These are phyloP conservation scores for Botrytis paeoniae DNA, from an alignment of 2,329 filamentous ascomycete genomes.

Conservation along the genomic window DNA sequence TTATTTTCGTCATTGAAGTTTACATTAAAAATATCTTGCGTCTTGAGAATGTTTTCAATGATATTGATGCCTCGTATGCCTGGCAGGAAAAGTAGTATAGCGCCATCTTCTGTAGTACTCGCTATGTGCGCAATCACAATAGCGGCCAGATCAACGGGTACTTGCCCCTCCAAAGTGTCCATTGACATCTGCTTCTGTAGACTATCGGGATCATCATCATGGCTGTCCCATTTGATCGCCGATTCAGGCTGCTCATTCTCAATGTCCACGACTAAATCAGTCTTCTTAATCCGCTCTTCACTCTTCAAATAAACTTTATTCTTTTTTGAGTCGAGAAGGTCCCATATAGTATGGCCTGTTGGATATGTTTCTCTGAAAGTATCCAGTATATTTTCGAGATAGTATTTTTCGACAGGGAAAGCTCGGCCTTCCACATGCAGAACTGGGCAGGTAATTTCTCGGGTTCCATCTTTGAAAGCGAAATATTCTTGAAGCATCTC, in stretches of 20 bases:
- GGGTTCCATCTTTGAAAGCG: conserved; percentile 59
- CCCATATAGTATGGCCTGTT: background rate
- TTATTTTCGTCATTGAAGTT: conserved; percentile 64
- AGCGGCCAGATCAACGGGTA: conserved; percentile 63
- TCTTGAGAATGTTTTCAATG: conserved; percentile 64
- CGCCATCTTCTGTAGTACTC: conserved; percentile 73
- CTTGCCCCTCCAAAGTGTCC: conserved; percentile 59
- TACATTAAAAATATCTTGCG: conserved; percentile 66
- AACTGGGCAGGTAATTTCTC: conserved; percentile 59
- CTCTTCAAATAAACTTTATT: background rate
- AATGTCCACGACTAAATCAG: background rate
- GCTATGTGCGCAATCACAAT: conserved; percentile 87
- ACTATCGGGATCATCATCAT: background rate
- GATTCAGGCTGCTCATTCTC: background rate
- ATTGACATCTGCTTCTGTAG: background rate
- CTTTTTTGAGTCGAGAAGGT: background rate
- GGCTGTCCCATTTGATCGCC: conserved; percentile 4
- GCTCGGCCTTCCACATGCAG: conserved; percentile 86
- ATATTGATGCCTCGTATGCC: conserved; percentile 86
- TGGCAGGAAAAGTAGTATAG: conserved; percentile 88
- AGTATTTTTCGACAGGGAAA: conserved; percentile 81
- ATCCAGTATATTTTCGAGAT: conserved; percentile 83
- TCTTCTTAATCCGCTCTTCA: background rate
- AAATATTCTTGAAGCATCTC: conserved; percentile 81
- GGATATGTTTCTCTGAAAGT: conserved; percentile 31